Evolutionary conservation across 257 asterid species (phyloP).

Genomic region (Salvia miltiorrhiza): DNA sequence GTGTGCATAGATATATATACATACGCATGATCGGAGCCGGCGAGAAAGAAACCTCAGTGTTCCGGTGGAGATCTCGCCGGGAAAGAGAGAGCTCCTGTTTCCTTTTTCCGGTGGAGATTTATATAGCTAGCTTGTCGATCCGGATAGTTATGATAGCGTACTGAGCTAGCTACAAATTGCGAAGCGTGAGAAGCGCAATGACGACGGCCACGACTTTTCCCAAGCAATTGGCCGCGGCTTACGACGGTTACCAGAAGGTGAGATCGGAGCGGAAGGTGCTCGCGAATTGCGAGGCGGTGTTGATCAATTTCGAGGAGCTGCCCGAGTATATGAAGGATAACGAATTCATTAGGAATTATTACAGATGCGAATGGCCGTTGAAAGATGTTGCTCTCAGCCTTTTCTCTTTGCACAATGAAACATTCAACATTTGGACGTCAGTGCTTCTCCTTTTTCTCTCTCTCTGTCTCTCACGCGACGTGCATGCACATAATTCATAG

Average conservation of each 20-base stretch:
- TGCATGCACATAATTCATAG: background rate
- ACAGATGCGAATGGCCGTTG: conserved; percentile 92
- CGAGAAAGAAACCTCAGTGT: background rate
- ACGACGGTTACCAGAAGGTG: conserved; percentile 11
- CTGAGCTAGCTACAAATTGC: conserved; percentile 18
- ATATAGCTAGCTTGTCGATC: background rate
- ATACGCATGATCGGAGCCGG: conserved; percentile 5
- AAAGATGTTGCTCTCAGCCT: conserved; percentile 63
- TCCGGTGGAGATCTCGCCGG: conserved; percentile 40
- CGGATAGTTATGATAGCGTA: background rate
- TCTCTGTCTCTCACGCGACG: background rate
- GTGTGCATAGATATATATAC: background rate
- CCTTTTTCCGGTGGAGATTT: conserved; percentile 25
- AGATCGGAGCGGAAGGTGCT: conserved; percentile 29
- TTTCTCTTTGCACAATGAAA: conserved; percentile 80
- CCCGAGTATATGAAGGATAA: conserved; percentile 89
- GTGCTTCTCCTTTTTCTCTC: conserved; percentile 12
- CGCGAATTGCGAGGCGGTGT: conserved; percentile 43
- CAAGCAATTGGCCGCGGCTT: background rate
- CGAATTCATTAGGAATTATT: conserved; percentile 67
- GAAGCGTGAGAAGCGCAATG: conserved; percentile 16
- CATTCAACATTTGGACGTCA: conserved; percentile 90
- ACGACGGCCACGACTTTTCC: background rate
- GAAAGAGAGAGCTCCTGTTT: conserved; percentile 6
- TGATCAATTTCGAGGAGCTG: conserved; percentile 29